These are phyloP conservation scores for Castanea mollissima DNA, from an alignment of 306 rosid genomes.

Conservation along the genomic window DNA sequence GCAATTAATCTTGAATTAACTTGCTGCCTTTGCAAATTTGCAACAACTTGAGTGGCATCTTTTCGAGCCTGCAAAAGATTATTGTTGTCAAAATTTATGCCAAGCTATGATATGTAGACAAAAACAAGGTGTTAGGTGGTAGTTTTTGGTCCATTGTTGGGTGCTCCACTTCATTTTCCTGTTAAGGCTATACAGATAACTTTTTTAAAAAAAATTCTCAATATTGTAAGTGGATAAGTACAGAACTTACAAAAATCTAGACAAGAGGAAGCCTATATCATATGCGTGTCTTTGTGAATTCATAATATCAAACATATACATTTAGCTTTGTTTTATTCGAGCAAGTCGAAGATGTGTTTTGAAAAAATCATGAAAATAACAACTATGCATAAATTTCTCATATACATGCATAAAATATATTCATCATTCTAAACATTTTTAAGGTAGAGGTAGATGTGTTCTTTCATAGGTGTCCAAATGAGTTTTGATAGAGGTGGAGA, in stretches of 20 bases:
- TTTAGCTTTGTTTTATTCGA: background rate
- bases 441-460: too few species aligned
- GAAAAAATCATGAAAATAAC: background rate
- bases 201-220: too few species aligned
- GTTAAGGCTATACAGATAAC: too few species aligned
- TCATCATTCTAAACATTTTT: too few species aligned
- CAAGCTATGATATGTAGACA: background rate
- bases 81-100: background rate
- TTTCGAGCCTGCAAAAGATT: constrained; percentile 69
- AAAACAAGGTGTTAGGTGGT: background rate
- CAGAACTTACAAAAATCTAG: too few species aligned
- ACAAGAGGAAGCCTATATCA: too few species aligned
- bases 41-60: constrained; percentile 98
- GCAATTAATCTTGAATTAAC: constrained; percentile 91
- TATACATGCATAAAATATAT: background rate
- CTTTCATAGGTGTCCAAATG: too few species aligned
- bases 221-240: too few species aligned
- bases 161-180: background rate
- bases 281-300: too few species aligned
- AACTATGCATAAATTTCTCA: background rate
- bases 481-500: too few species aligned
- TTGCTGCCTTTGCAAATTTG: constrained; percentile 94
- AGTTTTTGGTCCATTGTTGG: background rate
- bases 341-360: background rate
- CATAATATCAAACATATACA: too few species aligned